These are phyloP conservation scores for Pyrus hybrid DNA, from an alignment of 331 rosid genomes.

Conservation along the genomic window DNA sequence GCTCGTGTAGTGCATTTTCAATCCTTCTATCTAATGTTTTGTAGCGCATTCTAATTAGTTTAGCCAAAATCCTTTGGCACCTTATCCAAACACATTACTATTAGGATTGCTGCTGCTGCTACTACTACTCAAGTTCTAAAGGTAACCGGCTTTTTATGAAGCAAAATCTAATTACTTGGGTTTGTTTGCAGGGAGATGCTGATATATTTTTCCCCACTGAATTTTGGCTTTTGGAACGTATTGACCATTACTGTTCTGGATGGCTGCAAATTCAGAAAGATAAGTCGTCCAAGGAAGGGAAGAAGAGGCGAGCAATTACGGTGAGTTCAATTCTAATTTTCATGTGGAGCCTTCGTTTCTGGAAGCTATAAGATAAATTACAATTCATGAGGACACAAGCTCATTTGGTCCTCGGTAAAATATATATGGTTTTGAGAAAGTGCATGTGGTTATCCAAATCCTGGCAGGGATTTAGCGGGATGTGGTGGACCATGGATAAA, in stretches of 20 bases:
- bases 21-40: background rate
- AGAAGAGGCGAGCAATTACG: constrained; percentile 75
- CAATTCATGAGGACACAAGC: background rate
- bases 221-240: constrained; percentile 74
- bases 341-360: background rate
- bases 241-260: constrained; percentile 91
- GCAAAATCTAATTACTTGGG: background rate
- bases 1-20: too few relatives aligned
- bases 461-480: background rate
- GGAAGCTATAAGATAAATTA: background rate
- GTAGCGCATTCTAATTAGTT: too few relatives aligned
- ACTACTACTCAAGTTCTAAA: background rate
- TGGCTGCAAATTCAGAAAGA: constrained; percentile 47
- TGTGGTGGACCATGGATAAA: background rate
- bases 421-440: background rate
- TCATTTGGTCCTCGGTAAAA: background rate
- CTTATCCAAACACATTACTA: background rate
- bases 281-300: constrained; percentile 57
- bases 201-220: constrained; percentile 94
- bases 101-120: too few relatives aligned
- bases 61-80: background rate
- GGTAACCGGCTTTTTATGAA: background rate
- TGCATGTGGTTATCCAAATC: background rate
- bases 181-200: constrained; percentile 74
- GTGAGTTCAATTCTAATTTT: constrained; percentile 36